These are phyloP conservation scores for Sindora glabra DNA, from an alignment of 306 rosid species.

Conservation along the genomic window DNA sequence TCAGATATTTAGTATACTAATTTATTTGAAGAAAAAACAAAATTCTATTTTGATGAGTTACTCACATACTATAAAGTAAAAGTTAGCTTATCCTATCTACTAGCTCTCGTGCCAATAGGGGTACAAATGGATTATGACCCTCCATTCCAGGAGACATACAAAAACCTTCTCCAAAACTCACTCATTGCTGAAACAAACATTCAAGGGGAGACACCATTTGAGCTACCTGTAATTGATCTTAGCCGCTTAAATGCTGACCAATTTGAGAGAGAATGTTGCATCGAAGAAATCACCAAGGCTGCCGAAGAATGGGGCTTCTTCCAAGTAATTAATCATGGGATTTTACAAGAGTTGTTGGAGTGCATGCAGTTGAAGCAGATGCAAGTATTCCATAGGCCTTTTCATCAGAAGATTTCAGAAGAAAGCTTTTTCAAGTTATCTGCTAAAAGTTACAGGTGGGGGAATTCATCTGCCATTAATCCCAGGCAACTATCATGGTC, in stretches of 20 bases:
- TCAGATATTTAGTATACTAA: too few species aligned
- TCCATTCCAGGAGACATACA: constrained; percentile 45
- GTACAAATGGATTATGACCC: constrained; percentile 60
- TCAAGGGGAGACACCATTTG: constrained; percentile 24
- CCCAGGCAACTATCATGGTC: constrained; percentile 54
- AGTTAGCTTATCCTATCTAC: background rate
- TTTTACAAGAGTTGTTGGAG: constrained; percentile 30
- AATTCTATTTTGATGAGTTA: background rate
- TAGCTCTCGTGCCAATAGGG: too few species aligned
- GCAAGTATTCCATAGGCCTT: constrained; percentile 40
- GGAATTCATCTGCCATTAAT: constrained; percentile 46
- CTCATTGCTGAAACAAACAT: background rate
- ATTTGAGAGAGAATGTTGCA: constrained; percentile 35
- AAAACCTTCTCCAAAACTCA: constrained; percentile 12
- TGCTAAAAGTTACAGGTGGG: constrained; percentile 55
- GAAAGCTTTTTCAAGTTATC: constrained; percentile 28
- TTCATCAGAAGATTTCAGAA: constrained; percentile 25
- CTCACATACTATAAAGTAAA: background rate
- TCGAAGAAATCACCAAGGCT: constrained; percentile 42
- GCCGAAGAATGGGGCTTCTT: constrained; percentile 66
- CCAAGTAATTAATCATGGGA: constrained; percentile 63
- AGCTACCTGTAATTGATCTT: constrained; percentile 56
- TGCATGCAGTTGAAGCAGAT: constrained; percentile 32
- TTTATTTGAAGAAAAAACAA: too few species aligned
- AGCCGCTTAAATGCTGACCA: constrained; percentile 11